phyloP scores from a whole-genome alignment of 306 rosid genomes.

The Canavalia ensiformis region DNA sequence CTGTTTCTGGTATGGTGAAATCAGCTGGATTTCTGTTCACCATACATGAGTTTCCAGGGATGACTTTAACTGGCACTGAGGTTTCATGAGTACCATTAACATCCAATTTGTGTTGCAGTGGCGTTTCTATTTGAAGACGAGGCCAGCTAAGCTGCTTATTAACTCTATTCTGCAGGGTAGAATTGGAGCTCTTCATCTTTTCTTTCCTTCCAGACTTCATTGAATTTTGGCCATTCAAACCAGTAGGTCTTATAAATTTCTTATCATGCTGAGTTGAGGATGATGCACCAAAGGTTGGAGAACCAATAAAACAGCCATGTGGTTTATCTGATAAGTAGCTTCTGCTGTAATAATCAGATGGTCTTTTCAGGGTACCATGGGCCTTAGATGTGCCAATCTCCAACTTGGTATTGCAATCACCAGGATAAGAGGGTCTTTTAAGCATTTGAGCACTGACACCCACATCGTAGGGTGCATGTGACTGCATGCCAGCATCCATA shows the following conservation, averaged over 20 bases:
- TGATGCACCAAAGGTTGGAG: conserved; percentile 61
- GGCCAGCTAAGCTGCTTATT: conserved; percentile 50
- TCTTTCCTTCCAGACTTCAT: conserved; percentile 66
- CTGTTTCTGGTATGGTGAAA: conserved; percentile 69
- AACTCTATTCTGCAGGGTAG: conserved; percentile 56
- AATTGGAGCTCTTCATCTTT: conserved; percentile 58
- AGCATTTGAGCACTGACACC: conserved; percentile 60
- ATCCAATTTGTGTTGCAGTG: conserved; percentile 50
- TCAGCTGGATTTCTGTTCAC: conserved; percentile 95
- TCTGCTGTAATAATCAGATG: conserved; percentile 56
- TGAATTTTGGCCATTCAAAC: conserved; percentile 57
- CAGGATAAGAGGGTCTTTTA: conserved; percentile 68
- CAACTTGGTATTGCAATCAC: conserved; percentile 61
- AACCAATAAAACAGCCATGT: conserved; percentile 63
- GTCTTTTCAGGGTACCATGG: conserved; percentile 55
- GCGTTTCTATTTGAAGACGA: conserved; percentile 49
- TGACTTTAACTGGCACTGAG: conserved; percentile 54
- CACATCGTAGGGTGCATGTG: conserved; percentile 66
- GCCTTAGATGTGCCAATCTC: conserved; percentile 67
- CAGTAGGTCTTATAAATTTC: conserved; percentile 51
- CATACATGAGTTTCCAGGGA: conserved; percentile 57
- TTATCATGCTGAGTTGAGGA: conserved; percentile 61
- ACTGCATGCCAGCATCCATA: conserved; percentile 89
- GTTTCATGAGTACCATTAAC: conserved; percentile 54
- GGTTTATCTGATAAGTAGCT: conserved; percentile 64